Percentiles rank a stretch among this genome's conserved stretches.
Evolutionary conservation across 2,329 filamentous ascomycete species (phyloP).

Genomic region (Ascochyta viciae-villosae): DNA sequence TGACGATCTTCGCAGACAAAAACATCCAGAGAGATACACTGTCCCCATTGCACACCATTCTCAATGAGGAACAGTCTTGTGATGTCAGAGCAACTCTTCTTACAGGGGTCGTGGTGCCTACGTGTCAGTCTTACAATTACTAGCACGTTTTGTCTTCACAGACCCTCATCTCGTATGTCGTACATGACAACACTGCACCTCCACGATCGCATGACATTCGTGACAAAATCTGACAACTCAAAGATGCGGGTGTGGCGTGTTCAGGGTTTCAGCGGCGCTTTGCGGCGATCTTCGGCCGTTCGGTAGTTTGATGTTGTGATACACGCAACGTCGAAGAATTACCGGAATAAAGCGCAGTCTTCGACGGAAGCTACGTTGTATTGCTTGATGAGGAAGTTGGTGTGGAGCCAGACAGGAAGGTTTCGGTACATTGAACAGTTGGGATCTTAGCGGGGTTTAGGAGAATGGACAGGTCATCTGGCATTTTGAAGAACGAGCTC

Average conservation of each 20-base stretch:
- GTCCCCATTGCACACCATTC: too few relatives aligned
- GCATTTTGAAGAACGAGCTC: too few relatives aligned
- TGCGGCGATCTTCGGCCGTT: conserved; percentile 12
- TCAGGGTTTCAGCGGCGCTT: conserved; percentile 11
- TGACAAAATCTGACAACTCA: neutral
- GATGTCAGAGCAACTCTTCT: too few relatives aligned
- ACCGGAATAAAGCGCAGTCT: conserved; percentile 18
- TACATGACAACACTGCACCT: neutral
- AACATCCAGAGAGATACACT: too few relatives aligned
- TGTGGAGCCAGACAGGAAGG: neutral
- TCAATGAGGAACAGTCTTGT: too few relatives aligned
- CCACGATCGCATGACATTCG: neutral
- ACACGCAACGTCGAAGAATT: conserved; percentile 5
- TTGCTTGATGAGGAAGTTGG: neutral
- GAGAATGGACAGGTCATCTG: too few relatives aligned
- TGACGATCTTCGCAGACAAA: too few relatives aligned
- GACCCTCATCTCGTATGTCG: too few relatives aligned
- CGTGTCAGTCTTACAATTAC: too few relatives aligned
- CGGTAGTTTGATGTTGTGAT: neutral
- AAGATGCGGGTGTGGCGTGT: conserved; percentile 1
- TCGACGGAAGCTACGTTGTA: neutral
- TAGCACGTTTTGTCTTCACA: too few relatives aligned
- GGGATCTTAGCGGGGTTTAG: too few relatives aligned
- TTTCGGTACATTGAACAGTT: neutral
- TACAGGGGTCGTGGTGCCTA: too few relatives aligned